Evolutionary conservation across 2,329 filamentous ascomycete species (phyloP), one percentile per base, ranked within the genome.

Genomic region (Pseudodiploospora longispora): DNA sequence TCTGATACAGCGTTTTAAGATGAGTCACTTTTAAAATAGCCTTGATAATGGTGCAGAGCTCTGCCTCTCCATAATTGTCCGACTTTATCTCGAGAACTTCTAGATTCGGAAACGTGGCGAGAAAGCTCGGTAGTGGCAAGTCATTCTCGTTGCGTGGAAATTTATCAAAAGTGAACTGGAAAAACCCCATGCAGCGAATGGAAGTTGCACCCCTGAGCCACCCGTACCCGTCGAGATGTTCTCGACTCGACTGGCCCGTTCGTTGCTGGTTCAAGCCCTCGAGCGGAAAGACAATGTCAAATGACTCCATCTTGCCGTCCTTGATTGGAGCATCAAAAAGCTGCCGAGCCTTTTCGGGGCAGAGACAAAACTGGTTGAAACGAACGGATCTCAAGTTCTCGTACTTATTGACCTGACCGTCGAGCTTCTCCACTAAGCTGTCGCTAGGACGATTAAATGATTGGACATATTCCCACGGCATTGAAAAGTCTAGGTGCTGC

Each of bases 201-300:
- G 55, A 60, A 19, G 52, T 36, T 2, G 57, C 52, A 32, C 65
- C 65, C 10, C 57, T 53, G 3, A 69, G 53, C 65, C 66, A 70
- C 6, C 47, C 49, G 44, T 63, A 61, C 2, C 53, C 50, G 10
- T 52, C 41, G 9, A 69, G 50, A 42, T 66, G 59, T 10, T 55
- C 44, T 8, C 48, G 45, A 43, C 58, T 59, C n/a, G 41, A 40
- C n/a, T 49, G 42, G 9, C 61, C 64, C n/a, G 45, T 38, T 2
- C 43, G 49, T 4, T 47, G 52, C 5, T 50, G 52, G 9, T 54
- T 43, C 30, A 57, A 40, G 12, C 47, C 31, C 3, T 59, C 55
- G 1, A 56, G 51, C 2, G 61, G 62, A 43, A 68, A 67, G 2
- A 61, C 56, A 12, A 67, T 56, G 43, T 66, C 65, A 10, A 68